Conservation (phyloP, 129 eudicot genomes). For the Tagetes erecta region DNA sequence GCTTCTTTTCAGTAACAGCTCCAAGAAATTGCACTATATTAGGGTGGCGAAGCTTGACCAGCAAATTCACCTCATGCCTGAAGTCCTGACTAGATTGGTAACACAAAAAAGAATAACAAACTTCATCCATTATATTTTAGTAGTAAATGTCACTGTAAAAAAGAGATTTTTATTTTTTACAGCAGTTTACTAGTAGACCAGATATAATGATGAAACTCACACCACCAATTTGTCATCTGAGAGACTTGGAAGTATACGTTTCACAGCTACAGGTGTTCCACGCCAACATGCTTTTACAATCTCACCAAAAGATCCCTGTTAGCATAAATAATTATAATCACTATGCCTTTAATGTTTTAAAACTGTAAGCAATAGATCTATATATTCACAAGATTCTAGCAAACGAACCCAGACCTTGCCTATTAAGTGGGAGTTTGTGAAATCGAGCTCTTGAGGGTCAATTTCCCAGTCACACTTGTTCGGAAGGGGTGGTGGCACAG, state of each 20-base stretch:
- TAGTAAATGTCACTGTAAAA: conserved; percentile 15
- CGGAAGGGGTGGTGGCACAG: conserved; percentile 94
- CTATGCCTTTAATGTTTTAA: not conserved
- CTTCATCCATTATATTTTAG: not conserved
- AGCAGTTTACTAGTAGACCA: conserved; percentile 22
- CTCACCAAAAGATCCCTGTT: conserved; percentile 97
- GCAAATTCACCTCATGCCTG: conserved; percentile 98
- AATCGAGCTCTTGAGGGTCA: conserved; percentile 89
- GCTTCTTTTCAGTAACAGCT: conserved; percentile 96
- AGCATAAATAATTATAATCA: conserved; percentile 20
- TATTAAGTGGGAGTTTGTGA: conserved; percentile 65
- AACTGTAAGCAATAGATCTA: not conserved
- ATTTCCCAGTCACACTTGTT: conserved; percentile 98
- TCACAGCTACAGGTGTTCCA: conserved; percentile 98
- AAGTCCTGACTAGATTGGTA: conserved; percentile 81
- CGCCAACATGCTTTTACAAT: conserved; percentile 94
- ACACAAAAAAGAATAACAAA: conserved; percentile 20
- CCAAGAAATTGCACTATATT: conserved; percentile 97
- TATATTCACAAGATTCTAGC: conserved; percentile 16
- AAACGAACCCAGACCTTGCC: conserved; percentile 72
- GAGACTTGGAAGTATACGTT: conserved; percentile 96
- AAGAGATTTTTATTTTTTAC: not conserved
- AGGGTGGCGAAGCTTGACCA: conserved; percentile 99
- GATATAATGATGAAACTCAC: conserved; percentile 39
- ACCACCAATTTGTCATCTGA: conserved; percentile 92